A percentile compares a stretch with the other conserved stretches of the same genome.
Evolutionary conservation across 257 asterid species (phyloP).

Genomic region (Agastache rugosa): DNA sequence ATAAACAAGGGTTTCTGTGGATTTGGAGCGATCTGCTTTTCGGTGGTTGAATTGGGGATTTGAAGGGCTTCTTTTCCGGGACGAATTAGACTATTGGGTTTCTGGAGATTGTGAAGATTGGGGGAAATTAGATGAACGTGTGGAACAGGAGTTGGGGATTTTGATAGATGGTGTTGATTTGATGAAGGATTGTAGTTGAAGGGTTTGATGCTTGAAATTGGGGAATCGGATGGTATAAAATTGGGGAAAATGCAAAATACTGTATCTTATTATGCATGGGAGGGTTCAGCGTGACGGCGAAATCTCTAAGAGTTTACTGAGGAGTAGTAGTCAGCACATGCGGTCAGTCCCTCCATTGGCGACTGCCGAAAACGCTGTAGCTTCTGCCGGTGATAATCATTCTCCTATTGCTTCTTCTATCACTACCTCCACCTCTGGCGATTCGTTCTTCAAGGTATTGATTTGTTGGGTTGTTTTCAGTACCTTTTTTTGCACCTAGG

Average conservation of each 20-base stretch:
- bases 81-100: slow-evolving; percentile 1
- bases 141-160: not conserved
- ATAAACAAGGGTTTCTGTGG: slow-evolving; percentile 15
- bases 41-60: not conserved
- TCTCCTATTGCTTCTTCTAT: slow-evolving; percentile 39
- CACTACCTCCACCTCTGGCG: slow-evolving; percentile 30
- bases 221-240: no score
- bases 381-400: slow-evolving; percentile 39
- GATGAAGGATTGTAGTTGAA: not conserved
- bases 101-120: not conserved
- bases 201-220: slow-evolving; percentile 34
- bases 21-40: slow-evolving; percentile 35
- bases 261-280: slow-evolving; percentile 54
- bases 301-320: slow-evolving; percentile 36
- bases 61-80: not conserved
- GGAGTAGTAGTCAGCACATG: slow-evolving; percentile 49
- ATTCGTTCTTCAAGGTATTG: slow-evolving; percentile 61
- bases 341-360: slow-evolving; percentile 45
- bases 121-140: slow-evolving; percentile 25
- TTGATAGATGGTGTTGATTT: slow-evolving; percentile 4
- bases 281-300: slow-evolving; percentile 49
- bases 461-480: slow-evolving; percentile 41
- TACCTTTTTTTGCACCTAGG: not conserved
- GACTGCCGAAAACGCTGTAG: slow-evolving; percentile 30
- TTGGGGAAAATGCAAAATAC: slow-evolving; percentile 50